Evolutionary conservation across 371 early-diverging fungal genomes (phyloP).

Genomic region (Syncephalastrum sp.): DNA sequence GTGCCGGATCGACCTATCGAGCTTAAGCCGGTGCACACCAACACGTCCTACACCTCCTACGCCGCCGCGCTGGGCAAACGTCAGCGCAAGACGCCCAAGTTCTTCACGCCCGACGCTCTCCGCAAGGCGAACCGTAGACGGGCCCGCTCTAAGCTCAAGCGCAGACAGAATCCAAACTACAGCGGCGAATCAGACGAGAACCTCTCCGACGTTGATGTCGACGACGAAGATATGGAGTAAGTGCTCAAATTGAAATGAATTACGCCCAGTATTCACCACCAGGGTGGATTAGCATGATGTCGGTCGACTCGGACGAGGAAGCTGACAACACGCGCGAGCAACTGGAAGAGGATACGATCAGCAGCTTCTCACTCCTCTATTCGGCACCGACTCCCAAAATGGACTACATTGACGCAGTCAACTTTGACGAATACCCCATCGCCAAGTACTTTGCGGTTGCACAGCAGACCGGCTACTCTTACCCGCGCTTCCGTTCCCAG

Average conservation of each 20-base stretch:
- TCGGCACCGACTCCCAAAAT: conserved; percentile 32
- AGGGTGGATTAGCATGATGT: conserved; percentile 9
- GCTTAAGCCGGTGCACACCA: conserved; percentile 31
- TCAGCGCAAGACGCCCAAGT: conserved; percentile 30
- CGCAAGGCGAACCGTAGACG: conserved; percentile 14
- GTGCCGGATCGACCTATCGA: conserved; percentile 47
- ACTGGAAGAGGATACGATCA: conserved; percentile 44
- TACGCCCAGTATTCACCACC: neutral
- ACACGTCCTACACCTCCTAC: conserved; percentile 4
- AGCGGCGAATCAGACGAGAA: conserved; percentile 16
- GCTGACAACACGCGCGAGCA: conserved; percentile 12
- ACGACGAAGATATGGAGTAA: conserved; percentile 37
- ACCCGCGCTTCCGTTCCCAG: conserved; percentile 59
- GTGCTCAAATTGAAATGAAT: conserved; percentile 1
- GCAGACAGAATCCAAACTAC: conserved; percentile 11
- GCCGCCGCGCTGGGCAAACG: conserved; percentile 24
- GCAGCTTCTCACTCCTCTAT: conserved; percentile 38
- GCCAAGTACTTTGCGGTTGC: conserved; percentile 57
- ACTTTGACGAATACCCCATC: conserved; percentile 41
- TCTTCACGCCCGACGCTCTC: conserved; percentile 24
- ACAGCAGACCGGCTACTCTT: conserved; percentile 66
- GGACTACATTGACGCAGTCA: conserved; percentile 37
- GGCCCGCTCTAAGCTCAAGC: conserved; percentile 15
- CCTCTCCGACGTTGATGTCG: conserved; percentile 23
- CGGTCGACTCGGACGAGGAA: conserved; percentile 25